A percentile compares a stretch with the other conserved stretches of the same genome.
phyloP scores from a whole-genome alignment of 1,139 yeast genomes.

The Hyphopichia pseudoburtonii region DNA sequence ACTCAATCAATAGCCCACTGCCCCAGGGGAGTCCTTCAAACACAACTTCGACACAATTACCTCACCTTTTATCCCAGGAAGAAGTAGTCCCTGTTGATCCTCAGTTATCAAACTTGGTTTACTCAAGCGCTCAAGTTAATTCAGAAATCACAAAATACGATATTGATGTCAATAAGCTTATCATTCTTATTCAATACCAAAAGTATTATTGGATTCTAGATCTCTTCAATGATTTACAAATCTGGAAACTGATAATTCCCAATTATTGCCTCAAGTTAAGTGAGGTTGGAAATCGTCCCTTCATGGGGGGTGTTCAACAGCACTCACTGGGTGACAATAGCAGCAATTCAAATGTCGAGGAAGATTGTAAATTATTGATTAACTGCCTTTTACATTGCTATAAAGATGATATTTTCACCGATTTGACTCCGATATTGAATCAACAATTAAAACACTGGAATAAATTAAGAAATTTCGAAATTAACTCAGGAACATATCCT shows the following conservation, averaged over 20 bases:
- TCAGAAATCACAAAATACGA: slow-evolving; percentile 6
- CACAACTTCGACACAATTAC: not conserved
- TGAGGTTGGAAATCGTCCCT: slow-evolving; percentile 5
- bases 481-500: slow-evolving; percentile 16
- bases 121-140: not conserved
- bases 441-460: slow-evolving; percentile 30
- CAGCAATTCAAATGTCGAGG: slow-evolving; percentile 10
- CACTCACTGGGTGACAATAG: slow-evolving; percentile 2
- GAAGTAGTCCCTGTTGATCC: not conserved
- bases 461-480: slow-evolving; percentile 13
- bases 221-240: slow-evolving; percentile 35
- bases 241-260: slow-evolving; percentile 45
- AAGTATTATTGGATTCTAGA: slow-evolving; percentile 42
- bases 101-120: not conserved
- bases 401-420: slow-evolving; percentile 9
- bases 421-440: slow-evolving; percentile 16
- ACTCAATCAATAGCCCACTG: no score
- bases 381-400: slow-evolving; percentile 35
- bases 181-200: slow-evolving; percentile 30
- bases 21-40: no score
- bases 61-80: not conserved
- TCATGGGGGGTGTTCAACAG: not conserved
- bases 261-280: slow-evolving; percentile 27
- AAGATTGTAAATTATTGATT: slow-evolving; percentile 23
- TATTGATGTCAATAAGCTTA: slow-evolving; percentile 17